Percentiles rank a stretch among this genome's conserved stretches.
Evolutionary conservation across 805 yeast genomes (phyloP).

Genomic region (Isabelozyma pseudorhagii): DNA sequence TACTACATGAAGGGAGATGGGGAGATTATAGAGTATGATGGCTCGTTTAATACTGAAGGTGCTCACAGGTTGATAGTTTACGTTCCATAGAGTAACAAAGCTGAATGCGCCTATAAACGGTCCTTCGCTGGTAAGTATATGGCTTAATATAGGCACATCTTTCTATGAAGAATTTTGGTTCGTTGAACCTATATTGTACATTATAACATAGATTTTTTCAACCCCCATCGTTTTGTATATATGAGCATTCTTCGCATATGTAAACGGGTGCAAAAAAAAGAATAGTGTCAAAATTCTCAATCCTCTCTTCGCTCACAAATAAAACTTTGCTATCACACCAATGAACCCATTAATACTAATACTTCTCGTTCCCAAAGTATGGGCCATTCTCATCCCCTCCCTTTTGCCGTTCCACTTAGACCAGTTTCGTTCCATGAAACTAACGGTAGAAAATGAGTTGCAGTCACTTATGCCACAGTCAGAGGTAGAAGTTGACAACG

Average conservation of each 20-base stretch:
- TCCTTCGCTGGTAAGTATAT: too few species aligned
- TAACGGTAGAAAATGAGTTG: slow-evolving; percentile 8
- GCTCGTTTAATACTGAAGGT: neutral
- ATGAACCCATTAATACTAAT: too few species aligned
- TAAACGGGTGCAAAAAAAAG: neutral
- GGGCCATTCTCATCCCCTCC: neutral
- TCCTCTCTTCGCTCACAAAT: neutral
- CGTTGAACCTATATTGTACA: too few species aligned
- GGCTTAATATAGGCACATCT: neutral
- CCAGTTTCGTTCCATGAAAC: slow-evolving; percentile 7
- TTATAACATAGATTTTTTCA: too few species aligned
- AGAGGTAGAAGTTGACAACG: neutral
- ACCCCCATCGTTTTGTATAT: neutral
- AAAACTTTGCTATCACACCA: too few species aligned
- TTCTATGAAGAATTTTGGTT: neutral
- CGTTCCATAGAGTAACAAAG: neutral
- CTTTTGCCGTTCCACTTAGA: slow-evolving; percentile 3
- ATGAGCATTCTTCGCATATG: neutral
- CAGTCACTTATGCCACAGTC: slow-evolving; percentile 6
- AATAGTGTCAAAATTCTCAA: neutral
- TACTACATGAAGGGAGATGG: neutral
- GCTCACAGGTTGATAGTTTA: neutral
- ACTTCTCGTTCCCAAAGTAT: neutral
- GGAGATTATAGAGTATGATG: slow-evolving; percentile 1
- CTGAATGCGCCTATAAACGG: too few species aligned